phyloP scores from a whole-genome alignment of 75 land plant genomes.

The Ceratopteris richardii region DNA sequence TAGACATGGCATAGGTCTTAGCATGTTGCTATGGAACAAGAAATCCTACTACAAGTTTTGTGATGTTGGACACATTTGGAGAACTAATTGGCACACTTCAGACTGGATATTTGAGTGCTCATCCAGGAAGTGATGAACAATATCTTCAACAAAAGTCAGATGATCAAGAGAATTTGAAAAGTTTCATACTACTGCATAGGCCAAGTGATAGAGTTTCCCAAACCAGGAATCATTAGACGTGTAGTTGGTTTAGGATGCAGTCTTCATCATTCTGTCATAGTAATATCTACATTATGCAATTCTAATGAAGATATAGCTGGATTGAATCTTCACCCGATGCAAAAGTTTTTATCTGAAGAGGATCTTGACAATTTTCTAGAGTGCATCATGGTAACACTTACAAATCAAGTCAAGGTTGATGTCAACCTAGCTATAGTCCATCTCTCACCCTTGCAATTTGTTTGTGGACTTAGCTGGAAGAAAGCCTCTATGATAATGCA shows the following conservation, averaged over 20 bases:
- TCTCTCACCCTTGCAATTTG: slow-evolving; percentile 84
- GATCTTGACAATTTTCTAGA: slow-evolving; percentile 78
- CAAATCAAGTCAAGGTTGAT: slow-evolving; percentile 87
- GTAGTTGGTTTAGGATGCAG: slow-evolving; percentile 95
- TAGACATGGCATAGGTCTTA: slow-evolving; percentile 69
- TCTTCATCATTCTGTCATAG: slow-evolving; percentile 86
- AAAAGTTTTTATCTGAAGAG: slow-evolving; percentile 59
- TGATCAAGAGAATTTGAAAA: too few relatives aligned
- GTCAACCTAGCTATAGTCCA: slow-evolving; percentile 76
- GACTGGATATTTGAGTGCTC: too few relatives aligned
- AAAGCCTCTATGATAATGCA: slow-evolving; percentile 76
- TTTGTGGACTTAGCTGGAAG: slow-evolving; percentile 88
- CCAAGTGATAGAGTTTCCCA: slow-evolving; percentile 81
- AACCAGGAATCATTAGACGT: slow-evolving; percentile 88
- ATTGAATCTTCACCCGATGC: slow-evolving; percentile 64
- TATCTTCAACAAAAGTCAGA: too few relatives aligned
- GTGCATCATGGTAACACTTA: slow-evolving; percentile 78
- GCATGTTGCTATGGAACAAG: slow-evolving; percentile 92
- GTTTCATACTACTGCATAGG: too few relatives aligned
- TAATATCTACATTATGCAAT: slow-evolving; percentile 89
- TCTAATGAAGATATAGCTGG: slow-evolving; percentile 75
- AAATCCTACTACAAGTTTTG: too few relatives aligned
- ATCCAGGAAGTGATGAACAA: too few relatives aligned
- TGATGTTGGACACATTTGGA: too few relatives aligned
- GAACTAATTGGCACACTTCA: too few relatives aligned